These are phyloP conservation scores for Protomyces arabidopsidicola DNA, from an alignment of 1,139 yeast genomes.

Conservation along the genomic window DNA sequence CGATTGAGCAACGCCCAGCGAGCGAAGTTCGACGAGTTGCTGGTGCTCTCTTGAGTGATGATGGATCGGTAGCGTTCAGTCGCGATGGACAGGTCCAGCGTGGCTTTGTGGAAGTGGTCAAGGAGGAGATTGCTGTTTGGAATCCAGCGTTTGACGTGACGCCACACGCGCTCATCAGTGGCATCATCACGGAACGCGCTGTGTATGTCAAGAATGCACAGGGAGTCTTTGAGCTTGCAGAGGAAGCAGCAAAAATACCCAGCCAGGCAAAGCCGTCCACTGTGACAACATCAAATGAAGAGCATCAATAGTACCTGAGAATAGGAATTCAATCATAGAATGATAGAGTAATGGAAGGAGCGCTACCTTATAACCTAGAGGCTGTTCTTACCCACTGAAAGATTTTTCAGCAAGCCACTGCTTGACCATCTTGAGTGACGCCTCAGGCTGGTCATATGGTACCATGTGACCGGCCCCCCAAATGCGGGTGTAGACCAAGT, in stretches of 20 bases:
- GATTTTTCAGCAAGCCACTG: slow-evolving; percentile 49
- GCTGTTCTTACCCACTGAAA: neutral
- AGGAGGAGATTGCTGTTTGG: slow-evolving; percentile 77
- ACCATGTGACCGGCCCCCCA: slow-evolving; percentile 65
- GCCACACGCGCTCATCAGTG: slow-evolving; percentile 73
- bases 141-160: slow-evolving; percentile 96
- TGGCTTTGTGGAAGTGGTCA: slow-evolving; percentile 71
- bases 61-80: slow-evolving; percentile 36
- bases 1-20: slow-evolving; percentile 82
- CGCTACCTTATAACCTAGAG: no score
- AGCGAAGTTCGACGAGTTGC: slow-evolving; percentile 70
- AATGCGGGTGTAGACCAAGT: slow-evolving; percentile 59
- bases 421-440: slow-evolving; percentile 69
- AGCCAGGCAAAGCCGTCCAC: neutral
- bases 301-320: neutral
- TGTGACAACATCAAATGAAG: neutral
- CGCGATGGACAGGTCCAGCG: slow-evolving; percentile 35
- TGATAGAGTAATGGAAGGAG: no score
- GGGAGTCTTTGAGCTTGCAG: slow-evolving; percentile 38
- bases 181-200: slow-evolving; percentile 76
- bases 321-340: no score
- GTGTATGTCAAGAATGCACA: slow-evolving; percentile 41
- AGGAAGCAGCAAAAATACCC: slow-evolving; percentile 1
- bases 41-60: slow-evolving; percentile 49
- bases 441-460: slow-evolving; percentile 75